Conservation (phyloP, 768 basidiomycete genomes). For the Tephrocybe sp. region DNA sequence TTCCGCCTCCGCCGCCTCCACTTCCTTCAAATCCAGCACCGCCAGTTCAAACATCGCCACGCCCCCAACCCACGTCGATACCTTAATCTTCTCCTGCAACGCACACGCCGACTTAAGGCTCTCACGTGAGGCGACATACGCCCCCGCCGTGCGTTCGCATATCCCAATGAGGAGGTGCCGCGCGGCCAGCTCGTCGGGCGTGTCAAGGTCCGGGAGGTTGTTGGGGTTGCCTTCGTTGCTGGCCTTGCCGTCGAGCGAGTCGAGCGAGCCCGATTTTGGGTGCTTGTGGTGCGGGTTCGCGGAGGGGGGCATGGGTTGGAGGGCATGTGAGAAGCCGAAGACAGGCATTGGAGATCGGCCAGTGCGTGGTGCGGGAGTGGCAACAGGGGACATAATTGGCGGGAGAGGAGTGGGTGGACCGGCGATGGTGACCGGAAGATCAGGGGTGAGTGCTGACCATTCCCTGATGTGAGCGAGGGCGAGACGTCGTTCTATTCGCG, state of each 20-base stretch:
- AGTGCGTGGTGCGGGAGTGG: not conserved
- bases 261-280: conserved; percentile 1
- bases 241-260: not conserved
- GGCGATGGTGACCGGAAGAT: conserved; percentile 9
- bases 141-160: conserved; percentile 56
- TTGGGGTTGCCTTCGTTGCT: conserved; percentile 6
- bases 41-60: conserved; percentile 71
- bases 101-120: conserved; percentile 54
- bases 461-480: conserved; percentile 63
- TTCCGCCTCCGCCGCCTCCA: conserved; percentile 31
- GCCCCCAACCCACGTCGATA: conserved; percentile 68
- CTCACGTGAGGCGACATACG: conserved; percentile 41
- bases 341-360: conserved; percentile 4
- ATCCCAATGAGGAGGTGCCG: conserved; percentile 71
- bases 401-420: conserved; percentile 8
- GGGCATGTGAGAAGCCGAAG: conserved; percentile 16
- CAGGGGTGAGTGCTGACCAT: conserved; percentile 49
- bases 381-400: conserved; percentile 2
- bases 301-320: conserved; percentile 12
- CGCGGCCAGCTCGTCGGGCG: conserved; percentile 67
- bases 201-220: conserved; percentile 50
- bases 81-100: conserved; percentile 38
- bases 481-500: conserved; percentile 52
- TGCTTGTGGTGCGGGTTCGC: not conserved
- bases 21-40: conserved; percentile 66